These are phyloP conservation scores for Serendipita sp. DNA, from an alignment of 768 basidiomycete genomes.

Conservation along the genomic window DNA sequence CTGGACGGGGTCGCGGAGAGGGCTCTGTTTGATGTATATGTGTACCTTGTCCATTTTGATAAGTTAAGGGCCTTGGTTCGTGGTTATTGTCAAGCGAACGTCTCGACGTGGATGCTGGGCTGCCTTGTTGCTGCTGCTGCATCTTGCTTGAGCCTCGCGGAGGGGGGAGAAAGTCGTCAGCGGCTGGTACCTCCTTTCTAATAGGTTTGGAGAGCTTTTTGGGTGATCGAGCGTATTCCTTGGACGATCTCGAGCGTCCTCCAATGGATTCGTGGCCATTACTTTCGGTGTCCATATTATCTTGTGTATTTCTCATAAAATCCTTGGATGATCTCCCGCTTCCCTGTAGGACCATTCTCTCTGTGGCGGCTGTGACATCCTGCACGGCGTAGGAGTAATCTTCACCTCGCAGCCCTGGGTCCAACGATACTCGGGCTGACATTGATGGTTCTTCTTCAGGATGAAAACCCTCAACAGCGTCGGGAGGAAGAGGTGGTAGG, in stretches of 20 bases:
- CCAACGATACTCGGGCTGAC: neutral
- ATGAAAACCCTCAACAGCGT: neutral
- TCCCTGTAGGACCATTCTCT: neutral
- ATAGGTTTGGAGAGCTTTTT: neutral
- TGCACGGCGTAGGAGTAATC: neutral
- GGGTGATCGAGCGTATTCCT: neutral
- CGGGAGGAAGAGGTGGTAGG: neutral
- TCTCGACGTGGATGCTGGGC: neutral
- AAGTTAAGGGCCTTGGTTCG: neutral
- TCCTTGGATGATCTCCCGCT: neutral
- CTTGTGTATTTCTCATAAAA: neutral
- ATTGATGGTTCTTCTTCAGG: neutral
- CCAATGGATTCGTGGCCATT: conserved; percentile 2
- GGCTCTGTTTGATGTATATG: neutral
- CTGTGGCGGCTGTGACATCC: neutral
- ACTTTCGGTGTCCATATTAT: neutral
- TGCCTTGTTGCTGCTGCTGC: neutral
- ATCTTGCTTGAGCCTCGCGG: neutral
- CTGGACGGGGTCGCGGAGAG: neutral
- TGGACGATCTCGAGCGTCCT: conserved; percentile 1
- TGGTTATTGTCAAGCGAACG: neutral
- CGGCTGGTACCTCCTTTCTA: neutral
- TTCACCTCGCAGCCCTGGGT: neutral
- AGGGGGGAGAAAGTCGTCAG: conserved; percentile 1
- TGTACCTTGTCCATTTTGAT: neutral